phyloP scores from a whole-genome alignment of 2,329 filamentous ascomycete genomes.

The Coniochaeta prunicola region DNA sequence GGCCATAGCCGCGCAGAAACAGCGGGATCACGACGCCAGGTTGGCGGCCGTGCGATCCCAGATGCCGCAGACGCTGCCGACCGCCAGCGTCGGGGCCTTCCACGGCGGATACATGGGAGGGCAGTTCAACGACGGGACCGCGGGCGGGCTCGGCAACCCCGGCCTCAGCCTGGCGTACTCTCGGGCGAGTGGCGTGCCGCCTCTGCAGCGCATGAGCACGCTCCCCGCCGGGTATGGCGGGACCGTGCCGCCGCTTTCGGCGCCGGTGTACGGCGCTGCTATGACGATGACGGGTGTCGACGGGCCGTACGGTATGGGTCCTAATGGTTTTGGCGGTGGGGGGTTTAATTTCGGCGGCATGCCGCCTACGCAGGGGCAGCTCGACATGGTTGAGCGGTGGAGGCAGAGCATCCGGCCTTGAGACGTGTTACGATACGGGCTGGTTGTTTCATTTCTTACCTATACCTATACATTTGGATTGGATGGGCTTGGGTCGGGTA shows the following conservation, averaged over 20 bases:
- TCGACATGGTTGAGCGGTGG: slow-evolving; percentile 26
- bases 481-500: background rate
- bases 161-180: slow-evolving; percentile 10
- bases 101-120: slow-evolving; percentile 43
- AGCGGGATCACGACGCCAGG: slow-evolving; percentile 37
- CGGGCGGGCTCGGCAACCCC: slow-evolving; percentile 22
- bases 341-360: slow-evolving; percentile 10
- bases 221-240: background rate
- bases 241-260: background rate
- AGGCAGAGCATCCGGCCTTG: slow-evolving; percentile 20
- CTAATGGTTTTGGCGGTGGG: background rate
- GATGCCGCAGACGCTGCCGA: slow-evolving; percentile 36
- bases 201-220: slow-evolving; percentile 8
- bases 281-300: background rate
- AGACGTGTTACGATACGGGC: background rate
- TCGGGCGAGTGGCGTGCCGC: background rate
- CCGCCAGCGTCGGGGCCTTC: slow-evolving; percentile 18
- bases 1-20: slow-evolving; percentile 31
- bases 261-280: background rate
- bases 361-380: slow-evolving; percentile 16
- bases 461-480: background rate
- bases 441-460: background rate
- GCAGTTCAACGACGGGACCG: slow-evolving; percentile 46
- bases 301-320: background rate
- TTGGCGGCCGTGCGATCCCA: slow-evolving; percentile 40